phyloP scores from a whole-genome alignment of 208 protist genomes.

The Trypanosoma congolense region DNA sequence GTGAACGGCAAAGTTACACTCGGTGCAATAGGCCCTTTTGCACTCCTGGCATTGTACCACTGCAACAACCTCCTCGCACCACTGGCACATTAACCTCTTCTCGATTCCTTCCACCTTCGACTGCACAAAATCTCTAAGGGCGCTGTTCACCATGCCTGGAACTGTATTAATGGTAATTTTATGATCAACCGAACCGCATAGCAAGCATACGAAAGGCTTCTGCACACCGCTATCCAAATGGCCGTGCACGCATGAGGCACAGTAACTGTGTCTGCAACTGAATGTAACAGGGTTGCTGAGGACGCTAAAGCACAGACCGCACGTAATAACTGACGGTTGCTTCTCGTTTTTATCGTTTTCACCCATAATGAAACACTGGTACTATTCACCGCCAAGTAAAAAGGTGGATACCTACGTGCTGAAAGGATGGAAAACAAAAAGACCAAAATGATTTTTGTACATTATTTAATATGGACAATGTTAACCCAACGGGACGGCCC shows the following conservation, averaged over 20 bases:
- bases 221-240: no score
- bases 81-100: constrained; percentile 54
- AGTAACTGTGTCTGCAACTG: constrained; percentile 58
- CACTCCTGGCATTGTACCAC: constrained; percentile 69
- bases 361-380: no score
- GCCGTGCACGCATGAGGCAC: constrained; percentile 39
- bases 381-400: no score
- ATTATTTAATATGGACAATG: no score
- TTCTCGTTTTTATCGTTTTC: no score
- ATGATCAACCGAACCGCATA: no score
- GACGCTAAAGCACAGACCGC: constrained; percentile 72
- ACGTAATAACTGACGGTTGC: constrained; percentile 45
- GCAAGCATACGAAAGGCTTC: no score
- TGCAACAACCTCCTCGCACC: constrained; percentile 58
- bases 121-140: constrained; percentile 44
- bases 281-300: constrained; percentile 49
- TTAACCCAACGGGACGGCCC: not conserved
- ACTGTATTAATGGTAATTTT: constrained; percentile 32
- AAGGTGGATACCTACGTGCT: no score
- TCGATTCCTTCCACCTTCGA: constrained; percentile 27
- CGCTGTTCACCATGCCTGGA: constrained; percentile 28
- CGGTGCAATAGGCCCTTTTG: constrained; percentile 59
- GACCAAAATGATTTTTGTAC: no score
- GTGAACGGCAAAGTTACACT: constrained; percentile 67
- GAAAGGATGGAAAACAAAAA: no score